Conservation (phyloP, 1,139 yeast genomes). For the Fermentozyma sake region DNA sequence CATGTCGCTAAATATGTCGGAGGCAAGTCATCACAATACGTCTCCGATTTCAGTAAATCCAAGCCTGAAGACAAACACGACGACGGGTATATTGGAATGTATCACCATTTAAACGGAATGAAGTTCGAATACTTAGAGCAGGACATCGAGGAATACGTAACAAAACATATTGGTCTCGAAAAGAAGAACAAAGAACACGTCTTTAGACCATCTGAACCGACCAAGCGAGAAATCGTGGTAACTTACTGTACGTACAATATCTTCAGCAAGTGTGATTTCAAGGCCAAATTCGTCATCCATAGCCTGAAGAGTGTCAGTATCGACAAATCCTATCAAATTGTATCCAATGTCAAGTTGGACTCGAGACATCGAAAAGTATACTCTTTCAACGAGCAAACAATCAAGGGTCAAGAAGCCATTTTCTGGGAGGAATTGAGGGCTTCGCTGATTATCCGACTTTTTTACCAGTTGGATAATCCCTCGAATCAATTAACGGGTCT, state of each 20-base stretch:
- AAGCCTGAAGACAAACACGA: slow-evolving; percentile 18
- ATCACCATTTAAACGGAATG: slow-evolving; percentile 38
- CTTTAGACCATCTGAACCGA: slow-evolving; percentile 8
- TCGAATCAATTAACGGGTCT: slow-evolving; percentile 31
- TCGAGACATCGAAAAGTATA: slow-evolving; percentile 15
- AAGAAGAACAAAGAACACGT: slow-evolving; percentile 14
- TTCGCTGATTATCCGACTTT: slow-evolving; percentile 31
- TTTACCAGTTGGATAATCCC: slow-evolving; percentile 32
- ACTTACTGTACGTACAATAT: slow-evolving; percentile 49
- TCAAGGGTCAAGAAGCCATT: slow-evolving; percentile 14
- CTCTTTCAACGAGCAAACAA: slow-evolving; percentile 15
- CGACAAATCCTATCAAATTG: slow-evolving; percentile 27
- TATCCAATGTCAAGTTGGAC: slow-evolving; percentile 15
- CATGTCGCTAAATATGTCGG: slow-evolving; percentile 40
- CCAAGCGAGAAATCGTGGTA: slow-evolving; percentile 33
- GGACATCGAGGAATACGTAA: slow-evolving; percentile 29
- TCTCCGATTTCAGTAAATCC: slow-evolving; percentile 24
- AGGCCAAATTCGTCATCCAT: slow-evolving; percentile 30
- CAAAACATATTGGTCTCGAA: slow-evolving; percentile 25
- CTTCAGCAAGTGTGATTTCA: slow-evolving; percentile 45
- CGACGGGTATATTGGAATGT: slow-evolving; percentile 40
- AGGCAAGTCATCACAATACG: slow-evolving; percentile 24
- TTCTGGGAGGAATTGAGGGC: slow-evolving; percentile 37
- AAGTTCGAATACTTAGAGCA: slow-evolving; percentile 16
- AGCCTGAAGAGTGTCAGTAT: slow-evolving; percentile 19